Base-by-base conservation (phyloP, 352 stramenopile genomes). In the Blastocystis sp. region DNA sequence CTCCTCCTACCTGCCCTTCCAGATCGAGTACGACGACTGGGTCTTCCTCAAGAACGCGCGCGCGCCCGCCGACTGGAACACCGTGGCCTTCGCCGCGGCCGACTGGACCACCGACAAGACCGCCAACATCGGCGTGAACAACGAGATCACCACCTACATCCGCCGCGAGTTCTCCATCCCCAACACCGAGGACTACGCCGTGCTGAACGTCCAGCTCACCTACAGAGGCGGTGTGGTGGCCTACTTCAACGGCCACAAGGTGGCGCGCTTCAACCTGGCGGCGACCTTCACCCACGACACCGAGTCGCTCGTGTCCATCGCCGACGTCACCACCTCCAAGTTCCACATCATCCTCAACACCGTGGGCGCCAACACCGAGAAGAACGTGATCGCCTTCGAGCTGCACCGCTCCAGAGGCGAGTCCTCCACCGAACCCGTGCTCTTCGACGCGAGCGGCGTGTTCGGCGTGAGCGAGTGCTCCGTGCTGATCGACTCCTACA, bases 1-100 rank as follows among this genome's bases (percentile, higher is more conserved):
- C 43, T 77, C 66, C 6, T 54, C 28, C 28, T 59, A 28, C 40
- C 19, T 77, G 19, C 66, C 66, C 24, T 77, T 77, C 66, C 66
- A 77, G 66, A 59, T 77, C 45, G 66, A 77, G n/a, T 77, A 77
- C 66, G 28, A 34, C 3, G 66, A 77, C n/a, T 77, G 66, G 66
- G 60, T 28, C 17, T 21, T 77, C 6, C 10, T 28, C 17, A 21
- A 77, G 34, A 24, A 59, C 52, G 14, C 11, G 0, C 38, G 66
- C 24, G 64, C 43, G 14, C 24, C 64, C 17, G 66, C 19, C 10
- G n/a, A 42, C 4, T 81, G 71, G 71, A 81, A 81, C 34, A 81
- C 45, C 2, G 42, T 65, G 0, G 0, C 6, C 24, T 81, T 81
- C 43, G 57, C 64, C 66, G 71, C 64, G n/a, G 14, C 71, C 0